Conservation (phyloP, 306 rosid genomes). For the Ochetophila trinervis region DNA sequence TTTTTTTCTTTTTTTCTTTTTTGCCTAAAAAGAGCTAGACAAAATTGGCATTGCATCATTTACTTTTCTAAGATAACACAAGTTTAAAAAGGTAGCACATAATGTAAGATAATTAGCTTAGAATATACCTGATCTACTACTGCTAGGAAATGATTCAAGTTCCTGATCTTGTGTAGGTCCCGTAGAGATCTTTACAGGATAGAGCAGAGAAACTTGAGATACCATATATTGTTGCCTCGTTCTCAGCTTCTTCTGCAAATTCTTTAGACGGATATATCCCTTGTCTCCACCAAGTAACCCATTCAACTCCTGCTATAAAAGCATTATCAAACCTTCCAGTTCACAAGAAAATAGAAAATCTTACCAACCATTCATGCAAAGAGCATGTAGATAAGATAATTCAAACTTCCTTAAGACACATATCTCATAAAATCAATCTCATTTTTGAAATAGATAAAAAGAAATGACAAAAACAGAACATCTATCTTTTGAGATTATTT, state of each 20-base stretch:
- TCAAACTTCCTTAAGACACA: not conserved
- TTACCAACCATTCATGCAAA: not conserved
- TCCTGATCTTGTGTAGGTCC: slow-evolving; percentile 90
- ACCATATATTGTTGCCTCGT: slow-evolving; percentile 75
- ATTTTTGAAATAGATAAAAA: not conserved
- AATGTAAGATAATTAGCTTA: not conserved
- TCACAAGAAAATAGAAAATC: slow-evolving; percentile 22
- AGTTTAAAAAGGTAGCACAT: too few relatives aligned
- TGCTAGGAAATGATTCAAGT: slow-evolving; percentile 85
- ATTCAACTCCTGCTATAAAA: slow-evolving; percentile 55
- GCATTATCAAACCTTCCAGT: slow-evolving; percentile 26
- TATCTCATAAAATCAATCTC: not conserved
- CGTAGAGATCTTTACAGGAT: slow-evolving; percentile 72
- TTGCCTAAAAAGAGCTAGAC: not conserved
- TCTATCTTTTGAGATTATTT: not conserved
- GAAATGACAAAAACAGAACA: not conserved
- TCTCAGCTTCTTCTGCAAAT: slow-evolving; percentile 62
- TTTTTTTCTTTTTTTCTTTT: not conserved
- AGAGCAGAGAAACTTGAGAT: slow-evolving; percentile 76
- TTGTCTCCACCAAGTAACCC: slow-evolving; percentile 55
- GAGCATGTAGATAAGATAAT: not conserved
- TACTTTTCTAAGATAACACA: too few relatives aligned
- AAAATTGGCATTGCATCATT: not conserved
- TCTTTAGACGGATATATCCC: slow-evolving; percentile 59
- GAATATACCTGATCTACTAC: slow-evolving; percentile 54